Evolutionary conservation across 2,329 filamentous ascomycete species (phyloP), one percentile per base, ranked within the genome.

Genomic region (Fusarium praegraminearum): DNA sequence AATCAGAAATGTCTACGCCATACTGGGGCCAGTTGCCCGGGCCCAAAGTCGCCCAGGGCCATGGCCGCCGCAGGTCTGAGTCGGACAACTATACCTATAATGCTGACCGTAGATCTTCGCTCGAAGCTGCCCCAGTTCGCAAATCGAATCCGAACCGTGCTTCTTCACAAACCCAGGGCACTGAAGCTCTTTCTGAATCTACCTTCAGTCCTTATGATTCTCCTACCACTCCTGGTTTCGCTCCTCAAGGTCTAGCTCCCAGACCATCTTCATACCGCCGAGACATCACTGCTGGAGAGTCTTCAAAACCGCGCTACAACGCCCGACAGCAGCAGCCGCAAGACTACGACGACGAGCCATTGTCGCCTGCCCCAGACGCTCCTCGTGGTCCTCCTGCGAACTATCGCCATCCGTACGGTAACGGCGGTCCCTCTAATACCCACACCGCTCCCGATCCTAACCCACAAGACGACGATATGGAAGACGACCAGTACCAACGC

Each of bases 11-110:
- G 83, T 79, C 83, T 56, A 73, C 84, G 62, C 83, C 85, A 40
- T 89, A 89, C 80, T 89, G 87, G 87, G 86, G 86, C 76, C 79
- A 87, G 75, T 80, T 89, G 67, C 86, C 87, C 63, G 78, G 82
- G 65, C 79, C 84, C 53, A 85, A 83, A 71, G 75, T 81, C 71
- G 67, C 76, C 57, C 71, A 74, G 63, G 65, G 63, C 73, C 78
- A 74, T 55, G 71, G 75, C 66, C 81, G 81, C 70, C 81, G 81
- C 75, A 75, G 73, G 65, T 76, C 77, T 70, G 69, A 75, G 68
- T 74, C 73, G 67, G 74, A 78, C 67, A 72, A 76, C 67, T 65
- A 73, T 58, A 57, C 68, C 57, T 73, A 75, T 70, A 75, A 75
- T 73, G 70, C 71, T 70, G 77, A 78, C 70, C 76, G 74, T 59